phyloP scores from a whole-genome alignment of 202 grass and related monocot genomes.

The Brachypodium distachyon region DNA sequence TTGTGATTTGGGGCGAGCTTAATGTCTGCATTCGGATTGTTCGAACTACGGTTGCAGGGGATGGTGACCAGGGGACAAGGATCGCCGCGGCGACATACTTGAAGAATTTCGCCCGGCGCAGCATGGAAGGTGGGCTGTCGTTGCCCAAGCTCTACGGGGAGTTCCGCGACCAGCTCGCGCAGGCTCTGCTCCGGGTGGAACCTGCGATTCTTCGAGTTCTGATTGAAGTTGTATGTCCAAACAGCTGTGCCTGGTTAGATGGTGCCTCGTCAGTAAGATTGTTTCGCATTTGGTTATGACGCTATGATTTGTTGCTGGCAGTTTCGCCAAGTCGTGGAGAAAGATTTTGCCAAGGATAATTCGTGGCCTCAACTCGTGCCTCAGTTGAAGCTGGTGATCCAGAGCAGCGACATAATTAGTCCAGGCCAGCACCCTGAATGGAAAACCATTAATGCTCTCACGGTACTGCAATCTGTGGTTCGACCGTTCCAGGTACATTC shows the following conservation, averaged over 20 bases:
- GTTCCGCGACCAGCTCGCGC: slow-evolving; percentile 52
- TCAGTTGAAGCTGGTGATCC: slow-evolving; percentile 58
- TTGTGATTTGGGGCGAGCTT: not conserved
- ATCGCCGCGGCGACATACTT: slow-evolving; percentile 69
- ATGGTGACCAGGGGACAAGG: slow-evolving; percentile 64
- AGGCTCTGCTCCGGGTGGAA: slow-evolving; percentile 51
- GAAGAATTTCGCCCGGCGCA: slow-evolving; percentile 50
- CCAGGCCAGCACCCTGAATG: slow-evolving; percentile 49
- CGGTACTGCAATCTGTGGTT: slow-evolving; percentile 52
- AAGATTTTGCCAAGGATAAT: slow-evolving; percentile 77
- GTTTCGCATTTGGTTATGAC: not conserved
- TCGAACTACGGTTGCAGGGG: slow-evolving; percentile 1
- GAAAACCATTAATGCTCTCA: slow-evolving; percentile 81
- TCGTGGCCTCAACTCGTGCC: slow-evolving; percentile 81
- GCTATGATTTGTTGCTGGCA: slow-evolving; percentile 13
- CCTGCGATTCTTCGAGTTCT: slow-evolving; percentile 60
- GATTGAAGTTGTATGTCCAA: slow-evolving; percentile 66
- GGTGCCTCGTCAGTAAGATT: not conserved
- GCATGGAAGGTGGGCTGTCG: slow-evolving; percentile 18
- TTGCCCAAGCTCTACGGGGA: slow-evolving; percentile 37
- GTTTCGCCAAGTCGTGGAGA: slow-evolving; percentile 50
- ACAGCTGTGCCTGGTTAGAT: not conserved
- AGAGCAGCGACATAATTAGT: slow-evolving; percentile 58
- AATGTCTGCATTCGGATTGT: not conserved
- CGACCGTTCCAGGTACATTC: slow-evolving; percentile 74